Evolutionary conservation across 805 yeast species (phyloP), one percentile per base, ranked within the genome.

Genomic region (Suhomyces vadensis): DNA sequence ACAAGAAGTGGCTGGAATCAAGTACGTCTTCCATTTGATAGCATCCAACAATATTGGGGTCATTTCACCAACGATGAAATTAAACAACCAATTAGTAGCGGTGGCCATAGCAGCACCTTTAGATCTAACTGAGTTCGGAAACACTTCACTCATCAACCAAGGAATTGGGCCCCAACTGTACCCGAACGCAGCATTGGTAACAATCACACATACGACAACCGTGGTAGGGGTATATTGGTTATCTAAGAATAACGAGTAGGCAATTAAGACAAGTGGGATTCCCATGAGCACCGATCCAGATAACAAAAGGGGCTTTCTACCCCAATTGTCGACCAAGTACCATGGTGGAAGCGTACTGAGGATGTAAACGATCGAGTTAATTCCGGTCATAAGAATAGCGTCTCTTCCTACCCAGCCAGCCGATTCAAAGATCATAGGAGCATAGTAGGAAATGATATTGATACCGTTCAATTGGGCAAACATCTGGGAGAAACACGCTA

Each of bases 391-490:
- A 50, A 89, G 75, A 49, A 90, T 81, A 2, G 97, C 96, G 52
- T 81, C 79, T 48, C 95, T 73, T 20, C 97, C 97, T 6, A 76
- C 65, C 96, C 97, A 91, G 21, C 97, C 97, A 2, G 97, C 97
- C 54, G 87, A 87, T 62, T 91, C 97, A 64, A 90, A 91, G 38
- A 90, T 95, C 64, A 91, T 69, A 2, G 97, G 96, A 2, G 97
- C 96, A 67, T 90, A 90, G 65, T 91, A 91, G 1, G 95, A 83
- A 43, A 91, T 87, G 41, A 91, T 92, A 59, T 90, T 91, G 64
- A 90, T 91, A 56, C 97, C 97, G 62, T 90, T 87, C 61, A 91
- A 72, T 65, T 91, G 97, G 2, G 97, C 97, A 73, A 91, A 89
- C 71, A 88, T 81, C 61, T 87, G 95, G 2, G 96, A 85, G 26